A percentile compares a stretch with the other conserved stretches of the same genome.
phyloP scores from a whole-genome alignment of 345 rosid genomes.

The Populus simonii region DNA sequence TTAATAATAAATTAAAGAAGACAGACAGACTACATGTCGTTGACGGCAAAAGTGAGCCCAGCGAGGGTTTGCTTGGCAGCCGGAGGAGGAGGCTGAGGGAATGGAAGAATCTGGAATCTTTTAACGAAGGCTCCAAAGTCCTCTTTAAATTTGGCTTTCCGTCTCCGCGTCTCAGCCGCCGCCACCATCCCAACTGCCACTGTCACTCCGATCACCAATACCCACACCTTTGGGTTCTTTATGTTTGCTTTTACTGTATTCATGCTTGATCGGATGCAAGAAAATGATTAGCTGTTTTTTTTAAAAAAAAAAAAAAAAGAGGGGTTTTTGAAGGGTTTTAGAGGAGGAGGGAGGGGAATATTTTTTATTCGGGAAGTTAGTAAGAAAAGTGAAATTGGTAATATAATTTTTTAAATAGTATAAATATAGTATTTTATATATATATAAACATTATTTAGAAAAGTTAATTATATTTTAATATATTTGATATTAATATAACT shows the following conservation, averaged over 20 bases:
- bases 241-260: conserved; percentile 28
- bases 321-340: conserved; percentile 20
- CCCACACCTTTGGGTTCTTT: conserved; percentile 71
- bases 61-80: conserved; percentile 69
- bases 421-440: too few species aligned
- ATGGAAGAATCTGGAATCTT: conserved; percentile 66
- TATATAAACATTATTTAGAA: too few species aligned
- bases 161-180: conserved; percentile 57
- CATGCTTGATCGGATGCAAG: too few species aligned
- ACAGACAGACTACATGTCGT: conserved; percentile 54
- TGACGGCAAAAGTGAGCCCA: conserved; percentile 69
- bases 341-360: background rate
- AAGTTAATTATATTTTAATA: too few species aligned
- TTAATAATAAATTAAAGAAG: background rate
- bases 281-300: too few species aligned
- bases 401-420: too few species aligned
- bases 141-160: conserved; percentile 29
- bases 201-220: conserved; percentile 65
- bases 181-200: conserved; percentile 64
- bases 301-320: too few species aligned
- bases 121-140: conserved; percentile 80
- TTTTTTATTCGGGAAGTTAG: background rate
- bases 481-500: too few species aligned
- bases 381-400: too few species aligned
- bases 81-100: conserved; percentile 87